Evolutionary conservation across 768 basidiomycete genomes (phyloP), one percentile per base, ranked within the genome.

Genomic region (Solioccasus polychromus): DNA sequence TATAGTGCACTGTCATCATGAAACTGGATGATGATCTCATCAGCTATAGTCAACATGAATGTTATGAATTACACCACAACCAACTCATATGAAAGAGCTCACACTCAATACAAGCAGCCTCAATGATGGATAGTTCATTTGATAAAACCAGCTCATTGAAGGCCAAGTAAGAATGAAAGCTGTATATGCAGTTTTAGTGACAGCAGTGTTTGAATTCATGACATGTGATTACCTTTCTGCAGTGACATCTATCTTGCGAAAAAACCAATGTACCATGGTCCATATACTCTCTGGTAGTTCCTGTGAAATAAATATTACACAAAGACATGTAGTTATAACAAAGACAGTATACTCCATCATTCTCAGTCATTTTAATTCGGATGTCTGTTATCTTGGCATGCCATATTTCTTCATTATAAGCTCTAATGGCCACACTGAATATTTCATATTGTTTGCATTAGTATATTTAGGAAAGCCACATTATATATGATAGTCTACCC

Each of bases 201-300:
- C 4, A 31, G 4, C 4, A 31, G 14, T 31, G 14, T 31, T 8
- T 31, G 15, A 12, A 31, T 5, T 31, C 15, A 4, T 31, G 15
- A 7, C 15, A 31, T 31, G 15, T 20, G 24, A 37, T n/a, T 22
- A 43, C 35, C 9, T 43, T 12, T 48, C 18, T 5, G 1, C 18
- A 5, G 8, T 17, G 3, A 48, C 28, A 3, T 48, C 35, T 3
- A 31, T 11, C 12, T 43, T 48, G 4, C 22, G 8, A 22, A 36
- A 40, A 10, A 43, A 48, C 47, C 47, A 48, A 20, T 48, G 41
- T 8, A 48, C 9, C 28, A 36, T 15, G 2, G 37, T 24, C 35
- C 40, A 47, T 5, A 34, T 6, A 5, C 14, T 31, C 15, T 31
- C 14, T 5, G 30, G 30, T 15, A 12, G 14, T 11, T 11, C 11